Percentiles rank a stretch among this genome's conserved stretches.
Conservation (phyloP, 495 filamentous ascomycete genomes). For the Choiromyces venosus region DNA sequence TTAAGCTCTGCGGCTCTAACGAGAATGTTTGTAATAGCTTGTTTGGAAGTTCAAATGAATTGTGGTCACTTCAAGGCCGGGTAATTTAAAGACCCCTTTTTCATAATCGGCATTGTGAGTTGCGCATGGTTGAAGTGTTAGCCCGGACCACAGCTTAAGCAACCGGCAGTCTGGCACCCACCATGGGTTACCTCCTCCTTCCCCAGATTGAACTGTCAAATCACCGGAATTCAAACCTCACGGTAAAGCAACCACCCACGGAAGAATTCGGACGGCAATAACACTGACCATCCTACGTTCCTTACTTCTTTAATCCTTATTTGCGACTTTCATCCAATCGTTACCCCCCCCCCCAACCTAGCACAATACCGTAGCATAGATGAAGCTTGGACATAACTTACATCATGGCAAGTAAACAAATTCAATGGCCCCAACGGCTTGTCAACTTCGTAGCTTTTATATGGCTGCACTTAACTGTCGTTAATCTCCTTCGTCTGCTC, state of each 20-base stretch:
- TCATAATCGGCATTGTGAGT: not conserved
- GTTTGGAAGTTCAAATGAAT: not conserved
- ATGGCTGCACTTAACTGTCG: not conserved
- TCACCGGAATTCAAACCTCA: not conserved
- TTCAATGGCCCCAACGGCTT: not conserved
- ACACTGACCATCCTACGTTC: not conserved
- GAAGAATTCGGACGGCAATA: not conserved
- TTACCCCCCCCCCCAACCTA: not conserved
- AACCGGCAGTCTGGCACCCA: not conserved
- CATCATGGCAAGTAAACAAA: not conserved
- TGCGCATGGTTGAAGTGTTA: not conserved
- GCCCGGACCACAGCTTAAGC: not conserved
- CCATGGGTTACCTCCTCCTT: not conserved
- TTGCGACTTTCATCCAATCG: not conserved
- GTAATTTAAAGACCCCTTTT: not conserved
- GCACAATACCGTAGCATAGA: not conserved
- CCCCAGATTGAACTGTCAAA: not conserved
- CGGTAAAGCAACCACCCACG: not conserved
- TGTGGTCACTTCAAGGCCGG: not conserved
- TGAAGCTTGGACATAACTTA: not conserved
- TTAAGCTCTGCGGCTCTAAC: not conserved
- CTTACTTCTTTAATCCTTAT: not conserved
- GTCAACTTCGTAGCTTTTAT: not conserved
- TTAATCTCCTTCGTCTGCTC: constrained; percentile 11
- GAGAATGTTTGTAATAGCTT: not conserved